Base-by-base conservation (phyloP, 768 basidiomycete species). In the Podaxis pistillaris region DNA sequence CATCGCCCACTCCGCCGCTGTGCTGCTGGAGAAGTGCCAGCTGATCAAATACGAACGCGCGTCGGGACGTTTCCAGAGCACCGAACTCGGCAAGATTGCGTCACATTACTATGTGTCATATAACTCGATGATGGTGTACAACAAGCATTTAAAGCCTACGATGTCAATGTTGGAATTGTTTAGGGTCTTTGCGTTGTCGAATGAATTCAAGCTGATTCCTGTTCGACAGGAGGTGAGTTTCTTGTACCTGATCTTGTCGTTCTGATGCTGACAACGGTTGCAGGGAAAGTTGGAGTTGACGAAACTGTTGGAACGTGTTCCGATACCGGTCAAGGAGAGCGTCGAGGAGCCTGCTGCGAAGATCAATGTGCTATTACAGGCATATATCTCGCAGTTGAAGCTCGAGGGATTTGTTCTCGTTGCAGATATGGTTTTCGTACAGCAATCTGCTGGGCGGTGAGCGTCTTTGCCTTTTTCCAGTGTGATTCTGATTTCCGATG, bases 21-120 rank as follows among this genome's bases (percentile, higher is more conserved):
- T 90, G 2, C 74, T 96, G 6, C 83, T 98, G 13, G 97, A 98
- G 75, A 98, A 98, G 73, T 94, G 93, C 67, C 89, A 91, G 66
- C 85, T 99, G 24, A 77, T 98, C 81, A 95, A 96, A 72, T 99
- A 99, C 72, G 95, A 98, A 70, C 86, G 96, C 3, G 78, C 87
- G 2, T 85, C 88, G 0, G 96, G 96, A 5, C 80, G 90, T 17
- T 94, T 99, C 83, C 92, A 93, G 68, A 90, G 89, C 66, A 96
- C 94, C 3, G 96, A 98, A 71, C 82, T 98, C 1, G 96, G 96
- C 13, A 83, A 92, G 5, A 98, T 98, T 67, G 94, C 95, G 0
- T 95, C 93, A 11, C 90, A 98, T 72, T 98, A 94, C 73, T 98
- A 98, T 71, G 91, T 99, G 65, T 91, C 94, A 0, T 90, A 98